A percentile compares a stretch with the other conserved stretches of the same genome.
Conservation (phyloP, 2,329 filamentous ascomycete genomes). For the Bisporella sp. region DNA sequence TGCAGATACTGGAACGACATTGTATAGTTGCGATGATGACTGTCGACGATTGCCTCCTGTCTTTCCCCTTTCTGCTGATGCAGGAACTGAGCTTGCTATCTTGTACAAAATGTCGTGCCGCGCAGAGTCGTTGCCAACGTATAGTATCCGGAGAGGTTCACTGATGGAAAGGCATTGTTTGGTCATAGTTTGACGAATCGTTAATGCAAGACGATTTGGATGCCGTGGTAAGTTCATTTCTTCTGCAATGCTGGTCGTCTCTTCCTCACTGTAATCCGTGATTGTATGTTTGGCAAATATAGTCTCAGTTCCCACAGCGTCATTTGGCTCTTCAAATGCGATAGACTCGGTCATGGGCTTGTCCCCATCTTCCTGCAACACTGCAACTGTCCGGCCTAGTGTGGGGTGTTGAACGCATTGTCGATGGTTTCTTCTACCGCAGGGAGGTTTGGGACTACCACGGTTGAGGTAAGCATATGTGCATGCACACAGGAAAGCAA, state of each 20-base stretch:
- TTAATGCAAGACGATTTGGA: slow-evolving; percentile 33
- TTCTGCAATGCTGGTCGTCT: slow-evolving; percentile 30
- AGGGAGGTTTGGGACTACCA: slow-evolving; percentile 15
- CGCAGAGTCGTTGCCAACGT: slow-evolving; percentile 36
- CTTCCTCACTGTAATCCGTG: slow-evolving; percentile 34
- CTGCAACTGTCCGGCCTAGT: slow-evolving; percentile 23
- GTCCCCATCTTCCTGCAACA: slow-evolving; percentile 22
- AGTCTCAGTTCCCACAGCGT: slow-evolving; percentile 29
- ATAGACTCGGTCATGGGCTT: slow-evolving; percentile 31
- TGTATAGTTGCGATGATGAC: slow-evolving; percentile 38
- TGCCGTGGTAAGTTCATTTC: slow-evolving; percentile 27
- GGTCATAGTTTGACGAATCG: slow-evolving; percentile 43
- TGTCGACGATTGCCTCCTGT: slow-evolving; percentile 24
- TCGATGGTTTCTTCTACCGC: slow-evolving; percentile 20
- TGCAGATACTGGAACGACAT: slow-evolving; percentile 42
- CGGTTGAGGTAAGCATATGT: neutral
- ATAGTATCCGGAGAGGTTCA: slow-evolving; percentile 42
- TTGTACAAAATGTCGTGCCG: slow-evolving; percentile 37
- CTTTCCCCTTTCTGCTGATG: slow-evolving; percentile 29
- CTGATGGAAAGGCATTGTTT: slow-evolving; percentile 36
- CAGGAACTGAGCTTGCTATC: slow-evolving; percentile 41
- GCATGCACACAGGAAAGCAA: neutral
- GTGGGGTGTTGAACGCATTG: slow-evolving; percentile 25
- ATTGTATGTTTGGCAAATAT: slow-evolving; percentile 41
- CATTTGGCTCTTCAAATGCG: slow-evolving; percentile 37